Evolutionary conservation across 257 asterid species (phyloP), one percentile per base, ranked within the genome.

Genomic region (Gentiana straminea): DNA sequence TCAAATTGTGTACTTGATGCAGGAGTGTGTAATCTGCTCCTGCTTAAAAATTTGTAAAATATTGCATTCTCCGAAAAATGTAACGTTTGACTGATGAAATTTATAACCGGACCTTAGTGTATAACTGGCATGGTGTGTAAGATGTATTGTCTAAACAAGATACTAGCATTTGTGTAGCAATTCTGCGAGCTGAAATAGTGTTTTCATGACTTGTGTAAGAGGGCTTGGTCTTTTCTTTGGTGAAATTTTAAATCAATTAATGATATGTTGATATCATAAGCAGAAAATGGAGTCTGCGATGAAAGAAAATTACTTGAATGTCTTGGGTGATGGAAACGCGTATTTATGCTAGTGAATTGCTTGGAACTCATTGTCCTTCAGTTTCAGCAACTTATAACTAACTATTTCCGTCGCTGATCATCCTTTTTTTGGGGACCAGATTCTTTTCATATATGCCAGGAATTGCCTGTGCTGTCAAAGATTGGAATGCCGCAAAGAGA

Each of bases 371-470:
- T 55, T 37, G 33, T 13, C n/a, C 39, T 13, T 2, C 5, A 32
- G 43, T 64, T 57, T 2, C 3, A 32, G 35, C 34, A 35, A 45
- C 12, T 9, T 49, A 51, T 15, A 33, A 38, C 55, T 39, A 51
- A 12, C 34, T 13, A 41, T 41, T 41, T 41, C 51, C 61, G 35
- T 56, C 48, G 35, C 51, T 47, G 33, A 56, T 51, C 61, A 63
- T 60, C 55, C 61, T 68, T 53, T 49, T 35, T 65, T 59, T 63
- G 49, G 70, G 65, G 24, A 24, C 54, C 76, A 86, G 94, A 86
- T 67, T 52, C 84, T 32, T 79, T 66, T 69, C 75, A 78, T 60
- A 81, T 81, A 0, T 85, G 59, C 57, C 75, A 67, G 67, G 79
- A 73, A 41, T 38, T 77, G 54, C 89, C 84, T 54, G 66, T 54